These are phyloP conservation scores for Lactarius pseudohatsudake DNA, from an alignment of 768 basidiomycete species.

Conservation along the genomic window DNA sequence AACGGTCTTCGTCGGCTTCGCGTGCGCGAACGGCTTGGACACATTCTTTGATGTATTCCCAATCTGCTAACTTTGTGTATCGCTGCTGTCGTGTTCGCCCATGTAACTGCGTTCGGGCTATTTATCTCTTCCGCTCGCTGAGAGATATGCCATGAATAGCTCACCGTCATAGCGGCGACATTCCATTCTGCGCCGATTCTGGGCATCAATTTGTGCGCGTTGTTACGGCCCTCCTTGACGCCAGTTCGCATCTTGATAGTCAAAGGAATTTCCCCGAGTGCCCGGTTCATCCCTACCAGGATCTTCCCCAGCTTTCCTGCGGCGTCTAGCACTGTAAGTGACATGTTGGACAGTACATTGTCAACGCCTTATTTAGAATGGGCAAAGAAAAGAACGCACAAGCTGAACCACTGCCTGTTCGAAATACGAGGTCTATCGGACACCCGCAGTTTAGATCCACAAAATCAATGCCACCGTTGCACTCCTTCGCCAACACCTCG, in stretches of 20 bases:
- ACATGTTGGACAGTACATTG: neutral
- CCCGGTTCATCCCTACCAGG: constrained; percentile 86
- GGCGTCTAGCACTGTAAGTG: constrained; percentile 70
- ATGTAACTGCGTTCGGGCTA: constrained; percentile 68
- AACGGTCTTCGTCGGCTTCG: constrained; percentile 71
- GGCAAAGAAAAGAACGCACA: constrained; percentile 47
- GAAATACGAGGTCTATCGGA: constrained; percentile 95
- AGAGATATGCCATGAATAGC: constrained; percentile 20
- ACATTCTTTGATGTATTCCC: constrained; percentile 90
- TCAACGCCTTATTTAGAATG: neutral
- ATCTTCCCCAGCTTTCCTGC: constrained; percentile 83
- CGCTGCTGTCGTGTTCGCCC: constrained; percentile 94
- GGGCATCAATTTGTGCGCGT: constrained; percentile 88
- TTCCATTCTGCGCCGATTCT: constrained; percentile 59
- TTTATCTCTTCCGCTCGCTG: neutral
- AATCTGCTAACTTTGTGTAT: constrained; percentile 90
- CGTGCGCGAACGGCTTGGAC: constrained; percentile 72
- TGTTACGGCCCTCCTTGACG: constrained; percentile 84
- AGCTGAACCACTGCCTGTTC: constrained; percentile 86
- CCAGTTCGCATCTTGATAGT: constrained; percentile 93
- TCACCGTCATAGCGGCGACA: constrained; percentile 52
- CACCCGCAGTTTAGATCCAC: constrained; percentile 97
- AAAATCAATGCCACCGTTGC: constrained; percentile 71
- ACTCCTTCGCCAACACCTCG: constrained; percentile 74
- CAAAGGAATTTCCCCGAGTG: constrained; percentile 87